Evolutionary conservation across 2,329 filamentous ascomycete species (phyloP), one percentile per base, ranked within the genome.

Genomic region (Fonsecaea multimorphosa): DNA sequence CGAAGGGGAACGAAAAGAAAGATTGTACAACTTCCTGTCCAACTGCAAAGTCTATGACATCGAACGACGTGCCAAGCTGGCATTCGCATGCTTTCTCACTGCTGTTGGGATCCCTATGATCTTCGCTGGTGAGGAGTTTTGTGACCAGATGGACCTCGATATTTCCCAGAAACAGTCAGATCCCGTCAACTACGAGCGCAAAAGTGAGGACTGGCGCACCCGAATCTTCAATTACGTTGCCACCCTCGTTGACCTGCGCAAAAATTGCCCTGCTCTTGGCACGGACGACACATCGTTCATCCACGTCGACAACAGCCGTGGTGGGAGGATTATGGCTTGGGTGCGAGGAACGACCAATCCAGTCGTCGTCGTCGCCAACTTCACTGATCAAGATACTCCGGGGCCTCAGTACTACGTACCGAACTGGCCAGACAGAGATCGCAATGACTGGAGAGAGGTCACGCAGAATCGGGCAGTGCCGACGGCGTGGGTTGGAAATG

Each of bases 371-470:
- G 32, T 58, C 11, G 55, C 55, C 24, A 31, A 54, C 31, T 54
- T 46, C n/a, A 60, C 58, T 14, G 31, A 68, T 66, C 66, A 51
- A 64, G 68, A 38, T 63, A 70, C 36, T 63, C 65, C 8, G 58
- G 70, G 31, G 58, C 59, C 31, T 61, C 70, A 24, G 66, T 67
- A 14, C 38, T 32, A 32, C 27, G 51, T 54, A 1, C 51, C 51
- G 12, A 54, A 54, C 16, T 54, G 51, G 51, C 51, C 51, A 3
- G 24, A 54, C 16, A 29, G 51, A 12, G n/a, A 29, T 4, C 32
- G 36, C 19, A 58, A 31, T n/a, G 32, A 36, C 55, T 58, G 55
- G 22, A 34, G 36, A 12, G 54, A 57, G 34, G 27, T 57, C 34
- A 57, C 54, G 9, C 31, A 38, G 14, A 38, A 38, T n/a, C n/a